phyloP scores from a whole-genome alignment of 2,329 filamentous ascomycete genomes.

The Fusarium chuoi region DNA sequence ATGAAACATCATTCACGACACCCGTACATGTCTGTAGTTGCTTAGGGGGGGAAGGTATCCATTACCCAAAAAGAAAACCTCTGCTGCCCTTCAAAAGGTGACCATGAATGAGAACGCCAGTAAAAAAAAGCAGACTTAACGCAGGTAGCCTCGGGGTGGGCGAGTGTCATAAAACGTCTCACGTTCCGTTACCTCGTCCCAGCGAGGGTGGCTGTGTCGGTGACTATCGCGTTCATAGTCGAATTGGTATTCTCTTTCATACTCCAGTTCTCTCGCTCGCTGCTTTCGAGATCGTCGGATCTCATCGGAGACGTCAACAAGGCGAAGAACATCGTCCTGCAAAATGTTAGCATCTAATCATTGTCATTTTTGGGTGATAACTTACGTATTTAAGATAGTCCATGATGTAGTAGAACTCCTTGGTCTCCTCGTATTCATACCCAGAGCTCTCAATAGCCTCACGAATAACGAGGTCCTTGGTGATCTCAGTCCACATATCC shows the following conservation, averaged over 20 bases:
- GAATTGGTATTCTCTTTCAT: conserved; percentile 67
- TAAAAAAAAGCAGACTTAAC: conserved; percentile 33
- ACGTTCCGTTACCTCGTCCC: conserved; percentile 73
- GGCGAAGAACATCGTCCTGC: conserved; percentile 86
- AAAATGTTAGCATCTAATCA: background rate
- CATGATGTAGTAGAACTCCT: conserved; percentile 91
- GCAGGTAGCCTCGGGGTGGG: conserved; percentile 44
- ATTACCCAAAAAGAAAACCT: conserved; percentile 18
- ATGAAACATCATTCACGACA: conserved; percentile 15
- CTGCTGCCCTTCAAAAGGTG: conserved; percentile 11
- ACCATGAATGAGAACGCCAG: conserved; percentile 30
- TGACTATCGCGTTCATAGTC: conserved; percentile 59
- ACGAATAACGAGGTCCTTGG: conserved; percentile 86
- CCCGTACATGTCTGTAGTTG: conserved; percentile 32
- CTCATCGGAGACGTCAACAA: conserved; percentile 84
- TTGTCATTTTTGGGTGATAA: conserved; percentile 36
- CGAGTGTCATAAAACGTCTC: conserved; percentile 72
- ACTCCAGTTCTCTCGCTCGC: conserved; percentile 64
- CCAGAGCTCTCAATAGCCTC: conserved; percentile 87
- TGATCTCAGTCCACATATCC: conserved; percentile 96
- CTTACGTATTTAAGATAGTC: conserved; percentile 88
- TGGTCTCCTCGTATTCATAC: conserved; percentile 91
- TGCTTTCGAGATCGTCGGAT: conserved; percentile 74
- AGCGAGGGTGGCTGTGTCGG: conserved; percentile 51
- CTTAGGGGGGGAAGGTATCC: conserved; percentile 11